Percentiles rank a stretch among this genome's conserved stretches.
phyloP scores from a whole-genome alignment of 768 basidiomycete genomes.

The Rhizopogon salebrosus region DNA sequence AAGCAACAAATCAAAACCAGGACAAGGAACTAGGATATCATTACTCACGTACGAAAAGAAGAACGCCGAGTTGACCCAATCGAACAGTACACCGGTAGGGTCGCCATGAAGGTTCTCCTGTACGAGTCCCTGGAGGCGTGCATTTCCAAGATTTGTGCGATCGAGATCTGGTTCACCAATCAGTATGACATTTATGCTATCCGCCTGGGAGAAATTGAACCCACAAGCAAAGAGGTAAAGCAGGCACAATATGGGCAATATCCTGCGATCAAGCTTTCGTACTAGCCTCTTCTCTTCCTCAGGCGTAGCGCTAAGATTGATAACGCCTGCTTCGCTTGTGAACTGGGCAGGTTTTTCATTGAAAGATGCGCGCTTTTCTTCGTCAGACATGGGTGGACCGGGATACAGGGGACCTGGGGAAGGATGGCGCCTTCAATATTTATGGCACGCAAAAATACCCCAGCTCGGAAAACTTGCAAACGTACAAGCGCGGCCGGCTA shows the following conservation, averaged over 20 bases:
- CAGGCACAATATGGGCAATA: conserved; percentile 55
- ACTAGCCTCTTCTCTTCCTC: conserved; percentile 33
- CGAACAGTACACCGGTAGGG: conserved; percentile 56
- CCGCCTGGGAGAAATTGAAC: conserved; percentile 18
- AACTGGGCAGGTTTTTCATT: neutral
- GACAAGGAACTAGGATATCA: neutral
- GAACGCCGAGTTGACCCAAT: conserved; percentile 74
- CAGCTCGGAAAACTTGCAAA: too few species aligned
- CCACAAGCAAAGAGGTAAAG: conserved; percentile 73
- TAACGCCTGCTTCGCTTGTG: neutral
- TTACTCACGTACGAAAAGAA: conserved; percentile 69
- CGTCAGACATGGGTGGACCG: conserved; percentile 1
- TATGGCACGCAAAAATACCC: too few species aligned
- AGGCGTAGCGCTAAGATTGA: conserved; percentile 16
- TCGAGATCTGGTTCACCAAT: conserved; percentile 45
- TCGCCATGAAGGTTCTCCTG: conserved; percentile 64
- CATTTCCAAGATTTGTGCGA: conserved; percentile 75
- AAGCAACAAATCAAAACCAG: neutral
- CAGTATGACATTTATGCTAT: neutral
- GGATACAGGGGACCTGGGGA: neutral
- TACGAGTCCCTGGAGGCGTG: conserved; percentile 69
- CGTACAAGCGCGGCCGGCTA: too few species aligned
- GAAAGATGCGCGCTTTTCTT: conserved; percentile 1
- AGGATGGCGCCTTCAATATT: neutral
- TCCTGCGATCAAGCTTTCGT: conserved; percentile 30